Conservation (phyloP, 106 monocot species). For the Vanilla planifolia region DNA sequence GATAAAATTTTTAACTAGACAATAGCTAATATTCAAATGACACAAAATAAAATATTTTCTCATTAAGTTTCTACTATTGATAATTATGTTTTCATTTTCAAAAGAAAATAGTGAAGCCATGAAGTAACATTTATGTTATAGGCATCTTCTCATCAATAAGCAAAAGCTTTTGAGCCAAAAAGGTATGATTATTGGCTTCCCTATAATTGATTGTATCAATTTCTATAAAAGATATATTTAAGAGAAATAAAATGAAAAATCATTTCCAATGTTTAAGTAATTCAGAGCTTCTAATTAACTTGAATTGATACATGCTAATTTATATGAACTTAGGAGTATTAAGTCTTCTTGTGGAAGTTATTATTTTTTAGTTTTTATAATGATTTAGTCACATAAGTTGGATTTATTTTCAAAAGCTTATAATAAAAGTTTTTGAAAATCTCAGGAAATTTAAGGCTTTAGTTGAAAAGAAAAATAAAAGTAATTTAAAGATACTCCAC, state of each 20-base stretch:
- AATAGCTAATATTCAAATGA: no score
- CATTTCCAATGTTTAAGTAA: neutral
- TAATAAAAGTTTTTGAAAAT: neutral
- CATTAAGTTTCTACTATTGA: neutral
- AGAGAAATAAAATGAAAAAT: conserved; percentile 3
- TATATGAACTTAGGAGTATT: conserved; percentile 10
- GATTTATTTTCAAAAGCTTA: conserved; percentile 1
- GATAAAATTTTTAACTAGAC: no score
- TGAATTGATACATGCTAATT: conserved; percentile 3
- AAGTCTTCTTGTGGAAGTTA: conserved; percentile 2
- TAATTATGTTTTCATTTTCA: neutral
- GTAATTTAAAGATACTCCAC: neutral
- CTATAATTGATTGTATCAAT: neutral
- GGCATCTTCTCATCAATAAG: neutral
- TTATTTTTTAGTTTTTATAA: conserved; percentile 8
- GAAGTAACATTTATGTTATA: conserved; percentile 7
- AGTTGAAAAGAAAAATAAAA: neutral
- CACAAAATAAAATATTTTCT: conserved; percentile 16
- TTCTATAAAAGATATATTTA: conserved; percentile 5
- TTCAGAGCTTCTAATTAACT: neutral
- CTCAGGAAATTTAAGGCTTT: conserved; percentile 7
- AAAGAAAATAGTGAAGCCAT: neutral
- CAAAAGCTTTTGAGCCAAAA: conserved; percentile 2
- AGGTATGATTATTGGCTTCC: conserved; percentile 4
- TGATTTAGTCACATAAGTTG: conserved; percentile 15